Evolutionary conservation across 495 filamentous ascomycete genomes (phyloP).

Genomic region (Choiromyces venosus): DNA sequence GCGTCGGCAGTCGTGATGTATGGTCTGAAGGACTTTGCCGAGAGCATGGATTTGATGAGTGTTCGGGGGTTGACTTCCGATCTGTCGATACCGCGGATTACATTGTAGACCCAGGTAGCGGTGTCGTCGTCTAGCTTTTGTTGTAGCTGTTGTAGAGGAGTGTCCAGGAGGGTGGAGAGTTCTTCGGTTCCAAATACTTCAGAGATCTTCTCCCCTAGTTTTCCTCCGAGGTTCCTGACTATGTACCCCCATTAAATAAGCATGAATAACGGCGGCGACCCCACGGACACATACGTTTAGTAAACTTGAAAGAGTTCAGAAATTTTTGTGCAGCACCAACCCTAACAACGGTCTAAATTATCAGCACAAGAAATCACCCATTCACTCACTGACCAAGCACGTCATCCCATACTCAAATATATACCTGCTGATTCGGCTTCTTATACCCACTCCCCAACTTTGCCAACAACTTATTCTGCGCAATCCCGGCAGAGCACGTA

Average conservation of each 20-base stretch:
- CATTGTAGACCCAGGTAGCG: conserved; percentile 78
- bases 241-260: neutral
- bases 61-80: conserved; percentile 89
- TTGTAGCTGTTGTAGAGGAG: conserved; percentile 72
- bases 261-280: neutral
- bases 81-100: conserved; percentile 75
- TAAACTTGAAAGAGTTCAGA: conserved; percentile 80
- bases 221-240: conserved; percentile 88
- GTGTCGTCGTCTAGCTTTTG: conserved; percentile 77
- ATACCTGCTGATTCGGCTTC: conserved; percentile 78
- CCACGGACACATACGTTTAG: conserved; percentile 54
- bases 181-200: conserved; percentile 71
- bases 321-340: conserved; percentile 77
- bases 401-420: neutral
- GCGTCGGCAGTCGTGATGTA: conserved; percentile 74
- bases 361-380: neutral
- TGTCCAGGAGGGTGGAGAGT: conserved; percentile 66
- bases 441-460: conserved; percentile 86
- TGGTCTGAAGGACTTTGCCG: conserved; percentile 83
- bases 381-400: neutral
- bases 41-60: conserved; percentile 97
- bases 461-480: conserved; percentile 88
- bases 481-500: conserved; percentile 84
- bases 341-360: conserved; percentile 63
- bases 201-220: conserved; percentile 80